Percentiles rank a stretch among this genome's conserved stretches.
Evolutionary conservation across 2,329 filamentous ascomycete genomes (phyloP).

Genomic region (Rutstroemia sydowiana): DNA sequence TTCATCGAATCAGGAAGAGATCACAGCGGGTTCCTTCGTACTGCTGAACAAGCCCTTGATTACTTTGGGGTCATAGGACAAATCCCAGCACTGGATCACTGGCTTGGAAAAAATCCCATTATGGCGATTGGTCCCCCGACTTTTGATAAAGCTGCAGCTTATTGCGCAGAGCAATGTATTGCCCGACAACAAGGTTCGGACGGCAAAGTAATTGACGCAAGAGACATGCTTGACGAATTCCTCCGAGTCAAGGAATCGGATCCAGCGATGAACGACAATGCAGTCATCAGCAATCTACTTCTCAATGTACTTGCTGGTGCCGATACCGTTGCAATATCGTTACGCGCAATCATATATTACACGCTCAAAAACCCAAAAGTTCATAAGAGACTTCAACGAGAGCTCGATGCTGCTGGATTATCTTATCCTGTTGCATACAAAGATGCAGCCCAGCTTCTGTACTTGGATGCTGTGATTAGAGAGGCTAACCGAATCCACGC

Average conservation of each 20-base stretch:
- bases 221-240: slow-evolving; percentile 12
- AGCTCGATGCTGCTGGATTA: neutral
- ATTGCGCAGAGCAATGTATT: slow-evolving; percentile 13
- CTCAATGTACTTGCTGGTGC: slow-evolving; percentile 23
- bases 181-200: neutral
- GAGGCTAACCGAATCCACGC: slow-evolving; percentile 41
- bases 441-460: neutral
- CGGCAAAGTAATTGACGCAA: slow-evolving; percentile 39
- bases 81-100: slow-evolving; percentile 16
- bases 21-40: slow-evolving; percentile 29
- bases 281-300: slow-evolving; percentile 33
- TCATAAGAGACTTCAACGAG: neutral
- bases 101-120: slow-evolving; percentile 19
- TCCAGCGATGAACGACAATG: neutral
- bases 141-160: slow-evolving; percentile 11
- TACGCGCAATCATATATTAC: slow-evolving; percentile 37
- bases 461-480: slow-evolving; percentile 36
- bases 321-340: slow-evolving; percentile 40
- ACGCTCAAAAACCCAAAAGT: slow-evolving; percentile 33
- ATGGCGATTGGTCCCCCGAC: slow-evolving; percentile 14
- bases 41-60: slow-evolving; percentile 25
- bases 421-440: neutral
- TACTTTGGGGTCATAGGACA: slow-evolving; percentile 28
- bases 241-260: neutral
- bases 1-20: slow-evolving; percentile 32